These are phyloP conservation scores for Botrytis galanthina DNA, from an alignment of 2,329 filamentous ascomycete genomes.

Conservation along the genomic window DNA sequence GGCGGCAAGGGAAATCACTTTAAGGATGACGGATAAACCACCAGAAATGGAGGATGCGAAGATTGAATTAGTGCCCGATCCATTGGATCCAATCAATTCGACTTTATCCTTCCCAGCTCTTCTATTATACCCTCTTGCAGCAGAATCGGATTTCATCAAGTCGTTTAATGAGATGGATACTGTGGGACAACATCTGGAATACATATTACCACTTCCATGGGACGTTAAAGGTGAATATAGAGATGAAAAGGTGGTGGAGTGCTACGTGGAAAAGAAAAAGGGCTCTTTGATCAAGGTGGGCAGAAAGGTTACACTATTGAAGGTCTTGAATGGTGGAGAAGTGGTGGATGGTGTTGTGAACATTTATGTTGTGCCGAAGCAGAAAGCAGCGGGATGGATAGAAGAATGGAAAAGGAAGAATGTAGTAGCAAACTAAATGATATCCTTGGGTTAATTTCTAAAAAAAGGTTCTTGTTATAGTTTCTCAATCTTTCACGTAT, in stretches of 20 bases:
- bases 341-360: constrained; percentile 81
- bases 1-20: constrained; percentile 66
- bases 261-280: constrained; percentile 78
- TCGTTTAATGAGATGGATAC: constrained; percentile 74
- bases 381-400: constrained; percentile 71
- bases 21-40: constrained; percentile 64
- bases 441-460: background rate
- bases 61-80: constrained; percentile 68
- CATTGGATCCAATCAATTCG: constrained; percentile 65
- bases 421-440: constrained; percentile 38
- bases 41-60: constrained; percentile 86
- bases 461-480: background rate
- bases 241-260: constrained; percentile 70
- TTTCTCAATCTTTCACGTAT: background rate
- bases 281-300: constrained; percentile 88
- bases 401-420: constrained; percentile 79
- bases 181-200: constrained; percentile 73
- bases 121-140: constrained; percentile 78
- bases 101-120: constrained; percentile 74
- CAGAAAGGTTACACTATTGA: constrained; percentile 74
- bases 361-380: constrained; percentile 77
- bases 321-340: constrained; percentile 73
- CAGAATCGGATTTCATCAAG: constrained; percentile 89
- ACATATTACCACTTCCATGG: constrained; percentile 89
- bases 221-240: constrained; percentile 68